These are phyloP conservation scores for Volutella citrinella DNA, from an alignment of 2,329 filamentous ascomycete genomes.

Conservation along the genomic window DNA sequence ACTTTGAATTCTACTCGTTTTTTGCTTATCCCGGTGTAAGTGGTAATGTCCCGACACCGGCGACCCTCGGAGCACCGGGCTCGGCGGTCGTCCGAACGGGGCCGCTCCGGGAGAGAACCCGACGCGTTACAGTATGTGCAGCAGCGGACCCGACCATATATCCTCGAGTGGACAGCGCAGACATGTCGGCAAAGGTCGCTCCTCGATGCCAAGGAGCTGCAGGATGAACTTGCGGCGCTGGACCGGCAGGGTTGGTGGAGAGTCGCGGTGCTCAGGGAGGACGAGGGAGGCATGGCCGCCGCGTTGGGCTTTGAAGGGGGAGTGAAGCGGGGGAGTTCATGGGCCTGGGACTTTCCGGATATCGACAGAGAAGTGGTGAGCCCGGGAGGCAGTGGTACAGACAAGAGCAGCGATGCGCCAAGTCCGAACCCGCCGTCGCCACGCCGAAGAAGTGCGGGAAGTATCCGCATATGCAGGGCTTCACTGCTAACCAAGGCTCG, in stretches of 20 bases:
- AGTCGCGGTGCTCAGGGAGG: conserved; percentile 18
- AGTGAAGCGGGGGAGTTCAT: conserved; percentile 6
- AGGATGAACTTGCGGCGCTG: conserved; percentile 14
- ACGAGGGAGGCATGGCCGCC: conserved; percentile 17
- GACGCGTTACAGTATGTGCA: not conserved
- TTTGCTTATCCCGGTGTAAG: too few species aligned
- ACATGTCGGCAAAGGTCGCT: conserved; percentile 18
- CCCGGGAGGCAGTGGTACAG: not conserved
- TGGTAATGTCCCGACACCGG: conserved; percentile 19
- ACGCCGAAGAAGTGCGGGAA: too few species aligned
- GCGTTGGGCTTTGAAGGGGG: conserved; percentile 15
- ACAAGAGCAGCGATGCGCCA: not conserved
- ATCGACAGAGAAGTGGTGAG: conserved; percentile 6
- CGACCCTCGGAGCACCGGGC: conserved; percentile 16
- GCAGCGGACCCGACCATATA: conserved; percentile 16
- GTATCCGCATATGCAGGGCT: conserved; percentile 23
- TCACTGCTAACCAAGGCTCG: conserved; percentile 15
- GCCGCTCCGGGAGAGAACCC: conserved; percentile 5
- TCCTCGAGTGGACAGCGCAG: conserved; percentile 23
- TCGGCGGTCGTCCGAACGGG: conserved; percentile 20
- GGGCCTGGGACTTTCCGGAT: conserved; percentile 25
- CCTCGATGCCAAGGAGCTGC: conserved; percentile 12
- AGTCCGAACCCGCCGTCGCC: too few species aligned
- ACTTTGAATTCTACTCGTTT: too few species aligned
- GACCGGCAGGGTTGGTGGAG: conserved; percentile 18